A percentile compares a stretch with the other conserved stretches of the same genome.
Conservation (phyloP, 371 early-diverging fungal genomes). For the Haplosporangium sp. region DNA sequence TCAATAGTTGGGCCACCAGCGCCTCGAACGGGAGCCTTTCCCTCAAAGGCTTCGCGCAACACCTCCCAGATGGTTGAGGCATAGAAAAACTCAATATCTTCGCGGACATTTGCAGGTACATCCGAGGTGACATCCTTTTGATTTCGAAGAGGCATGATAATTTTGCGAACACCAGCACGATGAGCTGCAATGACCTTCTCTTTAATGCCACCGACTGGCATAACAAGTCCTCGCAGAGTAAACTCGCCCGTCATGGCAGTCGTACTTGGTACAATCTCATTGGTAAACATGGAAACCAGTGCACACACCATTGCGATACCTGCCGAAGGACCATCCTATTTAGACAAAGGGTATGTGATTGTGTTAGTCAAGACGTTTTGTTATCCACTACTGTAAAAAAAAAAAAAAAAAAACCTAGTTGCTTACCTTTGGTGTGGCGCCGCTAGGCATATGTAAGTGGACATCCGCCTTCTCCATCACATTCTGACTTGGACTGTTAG, state of each 20-base stretch:
- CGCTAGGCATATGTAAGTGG: slow-evolving; percentile 89
- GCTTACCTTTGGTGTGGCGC: slow-evolving; percentile 77
- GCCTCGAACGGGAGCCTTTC: slow-evolving; percentile 27
- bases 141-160: slow-evolving; percentile 71
- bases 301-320: slow-evolving; percentile 81
- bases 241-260: slow-evolving; percentile 92
- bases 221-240: slow-evolving; percentile 84
- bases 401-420: too few species aligned
- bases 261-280: slow-evolving; percentile 65
- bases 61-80: slow-evolving; percentile 79
- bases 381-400: too few species aligned
- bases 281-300: slow-evolving; percentile 81
- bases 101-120: slow-evolving; percentile 73
- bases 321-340: slow-evolving; percentile 80
- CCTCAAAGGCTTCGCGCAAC: slow-evolving; percentile 63
- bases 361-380: too few species aligned
- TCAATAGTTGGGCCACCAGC: slow-evolving; percentile 31
- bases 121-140: slow-evolving; percentile 73
- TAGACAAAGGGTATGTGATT: too few species aligned
- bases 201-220: slow-evolving; percentile 91
- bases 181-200: slow-evolving; percentile 91
- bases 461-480: slow-evolving; percentile 67
- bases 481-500: slow-evolving; percentile 48
- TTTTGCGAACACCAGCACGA: slow-evolving; percentile 77
- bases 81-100: slow-evolving; percentile 57